Conservation (phyloP, 1,284 basidiomycete species). For the Thelephora terrestris region DNA sequence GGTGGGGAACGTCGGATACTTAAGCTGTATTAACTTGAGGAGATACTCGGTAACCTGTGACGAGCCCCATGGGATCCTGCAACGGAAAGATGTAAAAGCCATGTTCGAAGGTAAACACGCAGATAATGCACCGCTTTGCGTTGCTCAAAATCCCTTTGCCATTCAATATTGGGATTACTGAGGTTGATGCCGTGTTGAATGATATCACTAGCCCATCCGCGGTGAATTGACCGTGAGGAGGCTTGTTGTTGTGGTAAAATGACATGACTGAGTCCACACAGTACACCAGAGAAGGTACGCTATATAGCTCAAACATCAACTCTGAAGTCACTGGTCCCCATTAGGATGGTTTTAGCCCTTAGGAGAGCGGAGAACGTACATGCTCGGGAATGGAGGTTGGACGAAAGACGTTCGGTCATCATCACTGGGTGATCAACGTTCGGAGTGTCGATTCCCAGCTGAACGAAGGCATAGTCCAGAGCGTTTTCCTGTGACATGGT, state of each 20-base stretch:
- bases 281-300: slow-evolving; percentile 79
- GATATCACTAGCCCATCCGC: slow-evolving; percentile 76
- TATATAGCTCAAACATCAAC: slow-evolving; percentile 93
- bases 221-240: slow-evolving; percentile 25
- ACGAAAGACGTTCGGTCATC: slow-evolving; percentile 90
- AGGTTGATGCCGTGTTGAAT: slow-evolving; percentile 79
- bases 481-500: slow-evolving; percentile 74
- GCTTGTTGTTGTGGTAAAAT: slow-evolving; percentile 68
- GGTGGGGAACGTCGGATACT: slow-evolving; percentile 84
- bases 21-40: slow-evolving; percentile 88
- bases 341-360: background rate
- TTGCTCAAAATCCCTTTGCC: slow-evolving; percentile 77
- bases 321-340: slow-evolving; percentile 76
- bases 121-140: slow-evolving; percentile 61
- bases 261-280: slow-evolving; percentile 92
- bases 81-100: background rate
- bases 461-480: slow-evolving; percentile 86
- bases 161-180: slow-evolving; percentile 75
- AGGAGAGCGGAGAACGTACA: slow-evolving; percentile 38
- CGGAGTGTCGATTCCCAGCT: slow-evolving; percentile 74
- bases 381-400: slow-evolving; percentile 82
- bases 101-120: background rate
- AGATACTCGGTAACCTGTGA: slow-evolving; percentile 87
- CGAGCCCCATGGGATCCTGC: slow-evolving; percentile 89
- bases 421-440: slow-evolving; percentile 84